phyloP scores from a whole-genome alignment of 495 filamentous ascomycete species.

The Penicillium parvum region DNA sequence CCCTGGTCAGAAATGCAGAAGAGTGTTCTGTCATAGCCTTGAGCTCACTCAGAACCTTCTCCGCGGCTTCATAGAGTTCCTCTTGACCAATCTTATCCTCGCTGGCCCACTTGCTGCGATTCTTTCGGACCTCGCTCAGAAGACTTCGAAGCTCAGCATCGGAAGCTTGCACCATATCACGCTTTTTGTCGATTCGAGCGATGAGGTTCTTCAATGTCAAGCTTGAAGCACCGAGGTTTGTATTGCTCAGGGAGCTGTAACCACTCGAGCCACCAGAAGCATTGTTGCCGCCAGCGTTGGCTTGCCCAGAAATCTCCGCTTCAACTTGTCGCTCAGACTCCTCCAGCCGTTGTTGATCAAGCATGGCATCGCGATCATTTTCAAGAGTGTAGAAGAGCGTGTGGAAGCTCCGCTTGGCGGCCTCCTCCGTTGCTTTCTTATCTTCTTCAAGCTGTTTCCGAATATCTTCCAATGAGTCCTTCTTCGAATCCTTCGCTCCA shows the following conservation, averaged over 20 bases:
- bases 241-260: conserved; percentile 84
- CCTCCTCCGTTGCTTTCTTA: conserved; percentile 88
- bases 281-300: conserved; percentile 42
- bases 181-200: conserved; percentile 86
- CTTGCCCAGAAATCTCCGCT: conserved; percentile 79
- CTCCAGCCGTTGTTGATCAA: conserved; percentile 95
- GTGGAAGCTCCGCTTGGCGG: conserved; percentile 82
- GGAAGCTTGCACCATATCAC: conserved; percentile 79
- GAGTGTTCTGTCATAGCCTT: conserved; percentile 97
- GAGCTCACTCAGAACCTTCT: conserved; percentile 92
- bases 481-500: conserved; percentile 44
- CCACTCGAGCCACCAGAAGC: conserved; percentile 48
- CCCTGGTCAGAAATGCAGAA: conserved; percentile 81
- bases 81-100: conserved; percentile 97
- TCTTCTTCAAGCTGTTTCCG: conserved; percentile 92
- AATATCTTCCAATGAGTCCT: conserved; percentile 72
- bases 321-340: conserved; percentile 95
- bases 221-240: conserved; percentile 95
- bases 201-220: conserved; percentile 95
- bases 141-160: conserved; percentile 87
- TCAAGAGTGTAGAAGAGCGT: conserved; percentile 93
- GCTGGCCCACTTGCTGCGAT: conserved; percentile 96
- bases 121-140: conserved; percentile 96
- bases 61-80: conserved; percentile 92
- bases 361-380: conserved; percentile 90